phyloP scores from a whole-genome alignment of 371 early-diverging fungal species.

The Spraguea lophii region DNA sequence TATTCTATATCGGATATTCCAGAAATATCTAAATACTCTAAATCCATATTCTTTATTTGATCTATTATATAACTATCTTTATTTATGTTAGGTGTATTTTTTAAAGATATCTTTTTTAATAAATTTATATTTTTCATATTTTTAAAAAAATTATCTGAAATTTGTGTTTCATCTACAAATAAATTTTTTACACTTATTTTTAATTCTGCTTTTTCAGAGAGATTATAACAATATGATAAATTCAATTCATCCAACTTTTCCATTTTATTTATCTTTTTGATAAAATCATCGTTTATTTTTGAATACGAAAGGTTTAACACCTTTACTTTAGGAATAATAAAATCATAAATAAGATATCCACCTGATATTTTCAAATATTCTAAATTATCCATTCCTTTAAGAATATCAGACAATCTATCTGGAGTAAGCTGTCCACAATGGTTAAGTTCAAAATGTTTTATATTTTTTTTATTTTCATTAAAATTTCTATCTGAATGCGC shows the following conservation, averaged over 20 bases:
- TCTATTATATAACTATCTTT: too few species aligned
- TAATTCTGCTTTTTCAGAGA: conserved; percentile 3
- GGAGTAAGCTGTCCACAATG: conserved; percentile 17
- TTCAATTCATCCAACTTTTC: conserved; percentile 7
- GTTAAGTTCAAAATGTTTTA: conserved; percentile 7
- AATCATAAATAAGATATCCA: conserved; percentile 11
- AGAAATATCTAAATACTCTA: too few species aligned
- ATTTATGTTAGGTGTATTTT: too few species aligned
- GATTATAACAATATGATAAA: conserved; percentile 20
- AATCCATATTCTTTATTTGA: too few species aligned
- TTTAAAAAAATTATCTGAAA: conserved; percentile 10
- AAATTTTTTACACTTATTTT: conserved; percentile 2
- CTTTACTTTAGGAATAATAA: conserved; percentile 3
- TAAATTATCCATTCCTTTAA: neutral
- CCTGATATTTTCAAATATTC: conserved; percentile 9
- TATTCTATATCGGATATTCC: too few species aligned
- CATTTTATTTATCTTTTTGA: conserved; percentile 10
- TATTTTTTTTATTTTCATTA: neutral
- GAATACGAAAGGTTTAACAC: conserved; percentile 15
- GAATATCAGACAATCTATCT: neutral
- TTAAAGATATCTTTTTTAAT: neutral
- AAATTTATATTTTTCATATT: neutral
- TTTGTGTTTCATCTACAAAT: conserved; percentile 10
- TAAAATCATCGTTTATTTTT: conserved; percentile 13
- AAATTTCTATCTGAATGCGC: conserved; percentile 4